phyloP scores from a whole-genome alignment of 257 asterid genomes.

The Solanum bukasovii region DNA sequence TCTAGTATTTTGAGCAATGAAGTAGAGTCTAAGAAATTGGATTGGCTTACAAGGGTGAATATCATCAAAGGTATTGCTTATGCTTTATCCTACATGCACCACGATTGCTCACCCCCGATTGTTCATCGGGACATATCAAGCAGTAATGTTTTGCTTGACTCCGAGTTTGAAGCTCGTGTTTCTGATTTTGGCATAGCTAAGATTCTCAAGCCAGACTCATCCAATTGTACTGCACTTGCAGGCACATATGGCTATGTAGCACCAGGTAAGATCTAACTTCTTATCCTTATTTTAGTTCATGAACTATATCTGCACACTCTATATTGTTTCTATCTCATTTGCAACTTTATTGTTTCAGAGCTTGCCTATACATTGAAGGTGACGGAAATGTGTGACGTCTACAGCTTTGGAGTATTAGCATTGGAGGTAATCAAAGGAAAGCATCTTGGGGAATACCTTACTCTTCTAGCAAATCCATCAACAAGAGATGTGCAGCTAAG shows the following conservation, averaged over 20 bases:
- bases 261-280: neutral
- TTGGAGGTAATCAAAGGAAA: conserved; percentile 7
- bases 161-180: neutral
- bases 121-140: conserved; percentile 9
- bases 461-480: neutral
- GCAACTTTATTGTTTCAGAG: neutral
- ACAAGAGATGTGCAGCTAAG: neutral
- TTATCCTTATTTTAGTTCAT: neutral
- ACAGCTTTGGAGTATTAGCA: conserved; percentile 9
- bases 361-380: conserved; percentile 9
- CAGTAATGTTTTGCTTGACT: conserved; percentile 3
- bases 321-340: neutral
- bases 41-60: neutral
- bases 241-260: conserved; percentile 7
- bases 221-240: conserved; percentile 1
- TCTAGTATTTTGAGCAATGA: neutral
- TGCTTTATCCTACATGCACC: conserved; percentile 3
- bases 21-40: neutral
- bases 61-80: neutral
- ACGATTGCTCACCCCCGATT: neutral
- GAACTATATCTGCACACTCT: neutral
- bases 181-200: conserved; percentile 10
- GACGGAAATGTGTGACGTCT: conserved; percentile 7
- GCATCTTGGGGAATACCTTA: neutral
- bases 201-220: conserved; percentile 2